Evolutionary conservation across 2,329 filamentous ascomycete species (phyloP).

Genomic region (Stachybotrys echinatus): DNA sequence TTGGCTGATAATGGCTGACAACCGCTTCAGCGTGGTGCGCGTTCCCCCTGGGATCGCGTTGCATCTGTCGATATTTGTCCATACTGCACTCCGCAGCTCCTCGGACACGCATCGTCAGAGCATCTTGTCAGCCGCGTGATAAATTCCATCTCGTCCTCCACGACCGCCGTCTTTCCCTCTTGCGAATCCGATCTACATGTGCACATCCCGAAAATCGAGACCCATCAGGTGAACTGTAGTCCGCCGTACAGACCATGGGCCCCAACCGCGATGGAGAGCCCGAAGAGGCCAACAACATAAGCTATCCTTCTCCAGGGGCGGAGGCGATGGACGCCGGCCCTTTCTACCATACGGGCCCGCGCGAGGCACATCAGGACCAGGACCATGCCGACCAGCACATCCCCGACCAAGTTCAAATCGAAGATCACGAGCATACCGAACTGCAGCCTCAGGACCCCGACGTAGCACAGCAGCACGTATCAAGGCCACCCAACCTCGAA

Average conservation of each 20-base stretch:
- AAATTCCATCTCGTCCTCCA: too few species aligned
- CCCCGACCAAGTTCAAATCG: constrained; percentile 21
- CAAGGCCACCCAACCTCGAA: constrained; percentile 42
- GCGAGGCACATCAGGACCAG: constrained; percentile 25
- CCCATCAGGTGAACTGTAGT: too few species aligned
- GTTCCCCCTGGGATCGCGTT: neutral
- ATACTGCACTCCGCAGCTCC: too few species aligned
- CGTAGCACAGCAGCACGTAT: constrained; percentile 34
- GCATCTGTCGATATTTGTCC: too few species aligned
- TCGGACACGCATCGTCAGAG: too few species aligned
- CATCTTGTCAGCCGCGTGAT: too few species aligned
- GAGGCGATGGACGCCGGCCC: constrained; percentile 37
- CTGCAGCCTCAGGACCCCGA: constrained; percentile 25
- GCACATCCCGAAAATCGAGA: too few species aligned
- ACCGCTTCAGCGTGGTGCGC: constrained; percentile 1
- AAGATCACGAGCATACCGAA: constrained; percentile 23
- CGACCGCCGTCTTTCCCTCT: too few species aligned
- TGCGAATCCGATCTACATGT: too few species aligned
- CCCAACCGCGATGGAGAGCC: constrained; percentile 26
- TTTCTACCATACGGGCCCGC: constrained; percentile 36
- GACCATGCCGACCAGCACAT: constrained; percentile 9
- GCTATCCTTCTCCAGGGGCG: constrained; percentile 41
- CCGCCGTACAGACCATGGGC: constrained; percentile 18
- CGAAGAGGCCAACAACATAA: constrained; percentile 27
- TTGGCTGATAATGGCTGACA: neutral